These are phyloP conservation scores for Parathielavia hyrcaniae DNA, from an alignment of 495 filamentous ascomycete genomes.

Conservation along the genomic window DNA sequence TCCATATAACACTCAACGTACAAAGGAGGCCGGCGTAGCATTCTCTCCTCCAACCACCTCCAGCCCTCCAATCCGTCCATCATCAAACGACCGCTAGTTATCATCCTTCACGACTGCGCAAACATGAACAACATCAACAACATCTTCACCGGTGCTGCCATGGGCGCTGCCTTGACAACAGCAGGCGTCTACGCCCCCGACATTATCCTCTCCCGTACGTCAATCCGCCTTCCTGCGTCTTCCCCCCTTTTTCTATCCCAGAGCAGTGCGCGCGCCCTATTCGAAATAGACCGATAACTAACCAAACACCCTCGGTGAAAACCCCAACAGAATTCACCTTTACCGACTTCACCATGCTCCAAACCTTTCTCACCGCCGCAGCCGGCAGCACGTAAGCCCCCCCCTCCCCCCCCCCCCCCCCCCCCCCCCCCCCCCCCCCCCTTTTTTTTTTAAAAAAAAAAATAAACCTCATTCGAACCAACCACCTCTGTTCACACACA, in stretches of 20 bases:
- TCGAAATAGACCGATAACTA: too few relatives aligned
- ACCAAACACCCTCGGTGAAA: too few relatives aligned
- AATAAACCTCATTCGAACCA: background rate
- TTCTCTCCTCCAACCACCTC: background rate
- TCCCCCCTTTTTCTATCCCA: too few relatives aligned
- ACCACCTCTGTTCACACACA: background rate
- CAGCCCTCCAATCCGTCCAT: background rate
- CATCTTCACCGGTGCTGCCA: conserved; percentile 43
- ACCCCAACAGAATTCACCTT: conserved; percentile 45
- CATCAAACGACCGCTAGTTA: background rate
- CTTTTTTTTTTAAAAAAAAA: too few relatives aligned
- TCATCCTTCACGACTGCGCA: background rate
- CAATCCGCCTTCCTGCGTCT: too few relatives aligned
- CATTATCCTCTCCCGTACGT: conserved; percentile 40
- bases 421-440: background rate
- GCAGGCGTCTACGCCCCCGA: conserved; percentile 49
- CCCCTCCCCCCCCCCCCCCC: background rate
- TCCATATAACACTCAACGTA: too few relatives aligned
- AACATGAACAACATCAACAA: conserved; percentile 22
- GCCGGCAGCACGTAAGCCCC: conserved; percentile 49
- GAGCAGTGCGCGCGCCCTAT: too few relatives aligned
- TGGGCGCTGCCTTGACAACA: conserved; percentile 50
- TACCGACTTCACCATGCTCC: conserved; percentile 52
- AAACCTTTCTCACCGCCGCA: conserved; percentile 51
- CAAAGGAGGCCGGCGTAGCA: too few relatives aligned